Evolutionary conservation across 2,329 filamentous ascomycete genomes (phyloP), one percentile per base, ranked within the genome.

Genomic region (Thielaviopsis ethacetica): DNA sequence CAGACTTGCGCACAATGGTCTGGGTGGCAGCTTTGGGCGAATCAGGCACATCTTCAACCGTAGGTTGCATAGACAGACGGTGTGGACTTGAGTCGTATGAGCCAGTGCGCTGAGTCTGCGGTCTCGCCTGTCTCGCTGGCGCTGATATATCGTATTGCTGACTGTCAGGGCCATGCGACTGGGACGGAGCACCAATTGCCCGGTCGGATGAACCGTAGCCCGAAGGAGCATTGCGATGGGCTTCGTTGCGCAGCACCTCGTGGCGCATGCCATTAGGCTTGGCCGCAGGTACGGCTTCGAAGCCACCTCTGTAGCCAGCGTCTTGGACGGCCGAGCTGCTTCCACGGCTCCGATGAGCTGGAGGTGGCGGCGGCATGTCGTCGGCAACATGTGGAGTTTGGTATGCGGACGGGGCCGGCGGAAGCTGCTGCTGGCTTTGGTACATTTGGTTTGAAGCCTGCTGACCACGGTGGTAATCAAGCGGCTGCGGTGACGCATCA

Each of bases 21-120:
- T 61, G 59, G 6, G 57, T 41, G 9, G 30, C 53, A 49, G 53
- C 1, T 15, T 61, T 61, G 17, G 73, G 71, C 1, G 78, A 76
- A 54, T 83, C 80, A 3, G 82, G 81, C 5, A 76, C 80, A 62
- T 85, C 82, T 65, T 85, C 83, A 5, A 82, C 81, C 6, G 77
- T 83, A 2, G 78, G 80, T 64, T 83, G 81, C 78, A 81, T 76
- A 0, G 76, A 75, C 60, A 74, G 73, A 65, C 72, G 70, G 49
- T 75, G 75, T 44, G 68, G 65, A 57, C 67, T 67, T 27, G 68
- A 66, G 62, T 83, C 78, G 59, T 78, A 78, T 0, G 79, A 76
- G 58, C 76, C 71, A 57, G 80, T 76, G 49, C 74, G 72, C 1
- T 73, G 70, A 1, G 70, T 68, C 1, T 71, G 65, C 1, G 70